These are phyloP conservation scores for Pseudogymnoascus sp. DNA, from an alignment of 2,329 filamentous ascomycete species.

Conservation along the genomic window DNA sequence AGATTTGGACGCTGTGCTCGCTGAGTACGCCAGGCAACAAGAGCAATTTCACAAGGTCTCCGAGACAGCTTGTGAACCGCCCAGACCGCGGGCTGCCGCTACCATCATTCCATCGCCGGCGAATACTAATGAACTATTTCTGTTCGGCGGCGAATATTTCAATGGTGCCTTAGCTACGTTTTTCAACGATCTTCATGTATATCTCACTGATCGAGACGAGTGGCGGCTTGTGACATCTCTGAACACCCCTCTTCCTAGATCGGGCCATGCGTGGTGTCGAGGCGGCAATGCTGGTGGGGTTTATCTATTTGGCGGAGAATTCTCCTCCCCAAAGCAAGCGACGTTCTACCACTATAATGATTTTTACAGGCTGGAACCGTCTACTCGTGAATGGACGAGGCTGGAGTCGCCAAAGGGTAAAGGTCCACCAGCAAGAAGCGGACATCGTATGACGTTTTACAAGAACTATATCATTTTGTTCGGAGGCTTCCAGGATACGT, in stretches of 20 bases:
- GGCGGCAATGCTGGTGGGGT: constrained; percentile 75
- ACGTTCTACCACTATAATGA: constrained; percentile 99
- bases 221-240: constrained; percentile 88
- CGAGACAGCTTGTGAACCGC: constrained; percentile 66
- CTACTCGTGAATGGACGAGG: constrained; percentile 80
- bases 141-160: constrained; percentile 94
- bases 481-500: constrained; percentile 95
- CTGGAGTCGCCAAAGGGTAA: constrained; percentile 71
- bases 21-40: constrained; percentile 87
- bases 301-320: constrained; percentile 94
- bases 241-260: constrained; percentile 83
- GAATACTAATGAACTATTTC: constrained; percentile 77
- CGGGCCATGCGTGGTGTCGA: constrained; percentile 90
- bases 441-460: constrained; percentile 92
- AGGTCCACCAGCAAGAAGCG: constrained; percentile 75
- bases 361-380: constrained; percentile 88
- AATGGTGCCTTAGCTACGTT: constrained; percentile 78
- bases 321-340: constrained; percentile 91
- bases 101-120: constrained; percentile 78
- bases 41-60: constrained; percentile 92
- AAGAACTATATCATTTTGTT: constrained; percentile 96
- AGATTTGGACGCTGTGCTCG: constrained; percentile 86
- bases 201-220: constrained; percentile 75
- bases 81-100: constrained; percentile 69
- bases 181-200: constrained; percentile 60